Percentiles rank a stretch among this genome's conserved stretches.
phyloP scores from a whole-genome alignment of 768 basidiomycete species.

The Nidularia sp. region DNA sequence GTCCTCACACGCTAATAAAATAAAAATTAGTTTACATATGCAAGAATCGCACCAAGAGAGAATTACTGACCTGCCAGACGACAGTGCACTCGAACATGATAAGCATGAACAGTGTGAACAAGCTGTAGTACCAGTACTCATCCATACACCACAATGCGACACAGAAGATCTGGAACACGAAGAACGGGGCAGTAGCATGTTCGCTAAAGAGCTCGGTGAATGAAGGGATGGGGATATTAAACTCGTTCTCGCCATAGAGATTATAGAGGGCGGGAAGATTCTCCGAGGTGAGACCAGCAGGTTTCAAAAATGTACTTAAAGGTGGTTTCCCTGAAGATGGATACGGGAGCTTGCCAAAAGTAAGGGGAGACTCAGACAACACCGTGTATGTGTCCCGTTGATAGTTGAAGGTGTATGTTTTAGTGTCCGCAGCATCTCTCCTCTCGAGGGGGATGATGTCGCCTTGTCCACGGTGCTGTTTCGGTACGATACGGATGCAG shows the following conservation, averaged over 20 bases:
- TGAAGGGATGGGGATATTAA: slow-evolving; percentile 94
- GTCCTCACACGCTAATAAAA: slow-evolving; percentile 78
- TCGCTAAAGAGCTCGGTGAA: slow-evolving; percentile 90
- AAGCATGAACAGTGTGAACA: slow-evolving; percentile 98
- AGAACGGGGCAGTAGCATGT: slow-evolving; percentile 98
- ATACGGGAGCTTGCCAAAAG: slow-evolving; percentile 83
- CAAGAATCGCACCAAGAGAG: background rate
- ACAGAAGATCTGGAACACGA: slow-evolving; percentile 98
- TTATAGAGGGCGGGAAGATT: slow-evolving; percentile 48
- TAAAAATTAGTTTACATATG: slow-evolving; percentile 1
- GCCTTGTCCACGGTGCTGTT: slow-evolving; percentile 79
- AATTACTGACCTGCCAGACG: slow-evolving; percentile 86
- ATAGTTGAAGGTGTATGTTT: slow-evolving; percentile 85
- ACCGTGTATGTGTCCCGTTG: slow-evolving; percentile 91
- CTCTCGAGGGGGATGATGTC: slow-evolving; percentile 81
- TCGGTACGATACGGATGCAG: slow-evolving; percentile 78
- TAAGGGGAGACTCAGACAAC: slow-evolving; percentile 45
- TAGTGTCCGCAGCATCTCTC: slow-evolving; percentile 49
- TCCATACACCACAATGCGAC: slow-evolving; percentile 97
- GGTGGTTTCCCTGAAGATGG: slow-evolving; percentile 72
- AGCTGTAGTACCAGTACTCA: slow-evolving; percentile 98
- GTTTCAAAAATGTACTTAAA: slow-evolving; percentile 59
- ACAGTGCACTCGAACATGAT: slow-evolving; percentile 98
- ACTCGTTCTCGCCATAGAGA: slow-evolving; percentile 91
- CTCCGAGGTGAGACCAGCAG: slow-evolving; percentile 47